Conservation (phyloP, 768 basidiomycete genomes). For the Tricholoma terreum region DNA sequence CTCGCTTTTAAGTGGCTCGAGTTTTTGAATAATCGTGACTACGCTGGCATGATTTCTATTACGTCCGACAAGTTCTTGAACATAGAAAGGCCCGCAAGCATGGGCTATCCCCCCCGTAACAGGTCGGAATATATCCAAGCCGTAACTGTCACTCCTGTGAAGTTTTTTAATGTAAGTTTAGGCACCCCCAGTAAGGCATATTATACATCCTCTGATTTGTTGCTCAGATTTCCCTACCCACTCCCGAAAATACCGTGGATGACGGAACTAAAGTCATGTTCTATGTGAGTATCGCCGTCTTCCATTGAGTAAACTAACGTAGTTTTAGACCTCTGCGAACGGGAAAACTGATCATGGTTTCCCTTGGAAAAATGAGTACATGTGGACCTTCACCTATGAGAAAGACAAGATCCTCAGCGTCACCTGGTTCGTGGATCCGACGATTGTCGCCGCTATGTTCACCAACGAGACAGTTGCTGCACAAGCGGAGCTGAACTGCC, state of each 20-base stretch:
- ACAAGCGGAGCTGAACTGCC: no score
- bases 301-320: not conserved
- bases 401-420: slow-evolving; percentile 10
- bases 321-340: slow-evolving; percentile 9
- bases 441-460: not conserved
- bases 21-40: no score
- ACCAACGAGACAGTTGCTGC: slow-evolving; percentile 9
- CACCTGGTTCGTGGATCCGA: slow-evolving; percentile 15
- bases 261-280: slow-evolving; percentile 3
- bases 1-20: no score
- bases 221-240: not conserved
- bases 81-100: no score
- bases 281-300: slow-evolving; percentile 6
- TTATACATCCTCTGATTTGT: not conserved
- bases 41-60: no score
- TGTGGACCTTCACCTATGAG: slow-evolving; percentile 13
- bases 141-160: no score
- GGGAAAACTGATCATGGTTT: slow-evolving; percentile 13
- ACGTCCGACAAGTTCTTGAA: no score
- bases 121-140: no score
- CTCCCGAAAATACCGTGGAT: slow-evolving; percentile 8
- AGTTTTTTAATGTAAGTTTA: not conserved
- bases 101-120: no score
- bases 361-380: slow-evolving; percentile 15
- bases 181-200: no score